Evolutionary conservation across 495 filamentous ascomycete genomes (phyloP), one percentile per base, ranked within the genome.

Genomic region (Aspergillus wentii): DNA sequence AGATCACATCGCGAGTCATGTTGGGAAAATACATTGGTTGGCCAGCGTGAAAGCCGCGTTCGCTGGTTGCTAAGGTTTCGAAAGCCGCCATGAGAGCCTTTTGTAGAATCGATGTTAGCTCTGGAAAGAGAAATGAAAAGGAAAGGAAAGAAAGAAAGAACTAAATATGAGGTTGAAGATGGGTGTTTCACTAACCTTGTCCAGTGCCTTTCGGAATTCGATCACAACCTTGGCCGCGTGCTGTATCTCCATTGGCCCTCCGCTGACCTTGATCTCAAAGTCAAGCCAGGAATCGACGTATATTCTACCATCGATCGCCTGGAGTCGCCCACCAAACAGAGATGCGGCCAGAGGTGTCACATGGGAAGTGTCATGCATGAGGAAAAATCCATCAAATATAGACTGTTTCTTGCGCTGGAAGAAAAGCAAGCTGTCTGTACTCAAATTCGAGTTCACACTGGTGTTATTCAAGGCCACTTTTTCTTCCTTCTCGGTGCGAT

Each of bases 291-390:
- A 54, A 36, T 76, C 72, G 36, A 77, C 61, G 30, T 60, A 51
- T 8, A 79, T 10, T 11, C 45, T 55, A 13, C 59, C 52, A 25
- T 38, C 38, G 11, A 44, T 38, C 13, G 37, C 37, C 17, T 36
- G 30, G n/a, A 75, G 44, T 19, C 44, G 52, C n/a, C 75, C 71
- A 19, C 76, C 75, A 33, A 79, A 77, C 16, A 79, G 53, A 25
- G 54, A 48, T 1, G 72, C 63, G 19, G 56, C 58, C 2, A 79
- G 51, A 1, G 72, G 64, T 15, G 62, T 68, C 19, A 59, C 48
- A 28, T 63, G 48, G 3, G 73, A 69, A 5, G 62, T 65, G 10
- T 75, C 62, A 15, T 28, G 8, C 5, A 42, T 11, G 8, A 42
- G n/a, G n/a, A n/a, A n/a, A n/a, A n/a, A n/a, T n/a, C n/a, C n/a